Evolutionary conservation across 257 asterid genomes (phyloP).

Genomic region (Solanum chilense): DNA sequence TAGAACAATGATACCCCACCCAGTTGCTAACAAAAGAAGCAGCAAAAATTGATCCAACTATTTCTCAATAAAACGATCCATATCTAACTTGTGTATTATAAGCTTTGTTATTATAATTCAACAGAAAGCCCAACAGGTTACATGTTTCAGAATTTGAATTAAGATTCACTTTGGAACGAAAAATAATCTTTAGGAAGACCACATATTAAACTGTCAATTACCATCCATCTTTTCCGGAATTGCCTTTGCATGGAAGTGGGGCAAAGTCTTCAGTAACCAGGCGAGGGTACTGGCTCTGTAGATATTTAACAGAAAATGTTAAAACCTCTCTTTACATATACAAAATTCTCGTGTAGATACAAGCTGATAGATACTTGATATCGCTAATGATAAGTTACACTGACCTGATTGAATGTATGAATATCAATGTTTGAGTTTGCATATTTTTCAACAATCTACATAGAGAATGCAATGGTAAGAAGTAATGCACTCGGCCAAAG

Average conservation of each 20-base stretch:
- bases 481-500: background rate
- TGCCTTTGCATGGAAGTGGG: constrained; percentile 83
- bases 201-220: constrained; percentile 6
- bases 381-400: background rate
- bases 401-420: constrained; percentile 94
- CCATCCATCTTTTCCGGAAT: constrained; percentile 91
- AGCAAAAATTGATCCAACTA: background rate
- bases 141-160: background rate
- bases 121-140: background rate
- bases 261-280: constrained; percentile 74
- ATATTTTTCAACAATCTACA: constrained; percentile 86
- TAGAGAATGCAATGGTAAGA: background rate
- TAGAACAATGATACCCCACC: background rate
- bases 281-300: constrained; percentile 97
- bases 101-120: background rate
- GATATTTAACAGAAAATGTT: background rate
- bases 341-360: background rate
- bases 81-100: background rate
- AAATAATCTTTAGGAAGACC: background rate
- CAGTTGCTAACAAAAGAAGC: background rate
- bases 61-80: background rate
- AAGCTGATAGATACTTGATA: background rate
- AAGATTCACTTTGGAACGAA: background rate
- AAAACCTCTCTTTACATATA: background rate
- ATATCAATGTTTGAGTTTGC: constrained; percentile 61